A percentile compares a stretch with the other conserved stretches of the same genome.
Conservation (phyloP, 2,329 filamentous ascomycete genomes). For the Bipolaris cookei region DNA sequence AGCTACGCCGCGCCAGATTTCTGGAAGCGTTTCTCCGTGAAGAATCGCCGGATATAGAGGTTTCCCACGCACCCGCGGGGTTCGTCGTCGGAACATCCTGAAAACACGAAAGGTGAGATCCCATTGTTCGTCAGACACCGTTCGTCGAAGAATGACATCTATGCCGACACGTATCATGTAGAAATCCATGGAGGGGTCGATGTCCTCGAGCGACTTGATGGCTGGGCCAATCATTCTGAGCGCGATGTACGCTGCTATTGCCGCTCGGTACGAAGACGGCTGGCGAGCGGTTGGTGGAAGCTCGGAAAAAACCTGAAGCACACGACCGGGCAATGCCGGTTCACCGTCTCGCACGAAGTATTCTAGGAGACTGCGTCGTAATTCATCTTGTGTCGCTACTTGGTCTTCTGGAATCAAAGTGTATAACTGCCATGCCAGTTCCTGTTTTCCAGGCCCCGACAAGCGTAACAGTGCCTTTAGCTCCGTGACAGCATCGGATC, state of each 20-base stretch:
- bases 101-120: slow-evolving; percentile 42
- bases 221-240: slow-evolving; percentile 49
- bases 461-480: slow-evolving; percentile 27
- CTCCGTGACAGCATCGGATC: slow-evolving; percentile 24
- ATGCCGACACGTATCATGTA: slow-evolving; percentile 33
- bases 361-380: slow-evolving; percentile 36
- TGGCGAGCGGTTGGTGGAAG: slow-evolving; percentile 49
- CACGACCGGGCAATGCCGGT: slow-evolving; percentile 51
- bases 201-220: slow-evolving; percentile 52
- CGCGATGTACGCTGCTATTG: slow-evolving; percentile 54
- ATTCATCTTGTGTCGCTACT: background rate
- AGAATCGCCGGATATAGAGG: slow-evolving; percentile 9
- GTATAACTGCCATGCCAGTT: slow-evolving; percentile 50
- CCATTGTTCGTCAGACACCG: slow-evolving; percentile 46
- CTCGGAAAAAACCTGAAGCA: slow-evolving; percentile 55
- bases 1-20: slow-evolving; percentile 34
- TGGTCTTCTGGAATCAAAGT: slow-evolving; percentile 27
- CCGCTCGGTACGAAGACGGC: slow-evolving; percentile 53
- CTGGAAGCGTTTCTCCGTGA: slow-evolving; percentile 18
- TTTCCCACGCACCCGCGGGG: slow-evolving; percentile 3
- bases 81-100: slow-evolving; percentile 23
- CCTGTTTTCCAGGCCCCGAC: slow-evolving; percentile 29
- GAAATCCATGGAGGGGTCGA: slow-evolving; percentile 21
- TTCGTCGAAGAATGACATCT: slow-evolving; percentile 38
- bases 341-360: slow-evolving; percentile 33